Evolutionary conservation across 352 stramenopile genomes (phyloP).

Genomic region (Globisporangium megalacanthum): DNA sequence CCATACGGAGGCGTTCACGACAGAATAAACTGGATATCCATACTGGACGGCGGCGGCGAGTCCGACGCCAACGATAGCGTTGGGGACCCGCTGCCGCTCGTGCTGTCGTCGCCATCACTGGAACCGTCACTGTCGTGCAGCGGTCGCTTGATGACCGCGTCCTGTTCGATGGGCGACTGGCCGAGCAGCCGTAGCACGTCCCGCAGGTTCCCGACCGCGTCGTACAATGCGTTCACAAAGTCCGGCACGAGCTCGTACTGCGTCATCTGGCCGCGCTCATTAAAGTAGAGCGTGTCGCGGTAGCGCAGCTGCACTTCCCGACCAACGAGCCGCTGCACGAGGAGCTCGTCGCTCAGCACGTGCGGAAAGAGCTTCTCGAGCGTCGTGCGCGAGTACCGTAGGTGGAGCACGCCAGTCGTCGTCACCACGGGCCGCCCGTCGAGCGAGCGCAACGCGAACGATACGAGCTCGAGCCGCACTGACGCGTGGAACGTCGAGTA

Average conservation of each 20-base stretch:
- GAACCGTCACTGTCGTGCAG: constrained; percentile 3
- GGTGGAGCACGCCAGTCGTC: constrained; percentile 25
- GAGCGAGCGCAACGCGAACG: constrained; percentile 15
- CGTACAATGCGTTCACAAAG: constrained; percentile 28
- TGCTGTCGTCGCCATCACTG: background rate
- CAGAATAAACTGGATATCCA: constrained; percentile 24
- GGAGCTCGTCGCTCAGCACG: constrained; percentile 20
- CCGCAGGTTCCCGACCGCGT: constrained; percentile 25
- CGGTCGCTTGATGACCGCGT: constrained; percentile 17
- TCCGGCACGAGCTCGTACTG: constrained; percentile 29
- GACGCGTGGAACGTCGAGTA: constrained; percentile 26
- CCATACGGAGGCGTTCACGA: constrained; percentile 5
- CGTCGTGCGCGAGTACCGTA: constrained; percentile 40
- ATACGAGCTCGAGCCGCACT: constrained; percentile 22
- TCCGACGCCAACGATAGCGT: background rate
- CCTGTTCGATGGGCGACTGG: constrained; percentile 22
- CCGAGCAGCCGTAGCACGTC: constrained; percentile 37
- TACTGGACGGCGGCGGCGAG: constrained; percentile 4
- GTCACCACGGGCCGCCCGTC: constrained; percentile 22
- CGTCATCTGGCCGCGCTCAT: constrained; percentile 20
- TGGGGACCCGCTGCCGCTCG: background rate
- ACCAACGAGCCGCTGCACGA: constrained; percentile 44
- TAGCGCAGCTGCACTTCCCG: constrained; percentile 34
- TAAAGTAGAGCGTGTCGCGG: constrained; percentile 39
- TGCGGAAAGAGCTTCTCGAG: constrained; percentile 49